phyloP scores from a whole-genome alignment of 140 eudicot species.

The Cichorium intybus region DNA sequence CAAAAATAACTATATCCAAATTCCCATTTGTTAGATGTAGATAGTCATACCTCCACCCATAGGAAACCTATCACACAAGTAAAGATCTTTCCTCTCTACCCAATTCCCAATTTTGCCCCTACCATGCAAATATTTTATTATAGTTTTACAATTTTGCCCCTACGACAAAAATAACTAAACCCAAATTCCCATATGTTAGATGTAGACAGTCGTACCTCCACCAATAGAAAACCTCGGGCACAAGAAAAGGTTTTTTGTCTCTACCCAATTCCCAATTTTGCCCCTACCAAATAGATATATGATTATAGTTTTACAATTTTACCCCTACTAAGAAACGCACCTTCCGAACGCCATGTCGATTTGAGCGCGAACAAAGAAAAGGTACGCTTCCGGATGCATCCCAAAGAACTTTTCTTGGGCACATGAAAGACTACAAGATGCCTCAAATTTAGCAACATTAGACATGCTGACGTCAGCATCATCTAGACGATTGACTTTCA shows the following conservation, averaged over 20 bases:
- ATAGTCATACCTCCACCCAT: no score
- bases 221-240: no score
- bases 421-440: conserved; percentile 28
- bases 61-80: no score
- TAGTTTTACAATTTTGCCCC: not conserved
- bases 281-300: no score
- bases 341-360: conserved; percentile 81
- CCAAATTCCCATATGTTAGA: no score
- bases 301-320: not conserved
- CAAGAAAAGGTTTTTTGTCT: no score
- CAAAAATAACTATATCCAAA: no score
- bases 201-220: no score
- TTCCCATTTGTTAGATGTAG: no score
- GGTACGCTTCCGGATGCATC: conserved; percentile 73
- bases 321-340: conserved; percentile 36
- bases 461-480: conserved; percentile 53
- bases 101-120: not conserved
- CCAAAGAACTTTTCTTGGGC: conserved; percentile 73
- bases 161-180: not conserved
- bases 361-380: conserved; percentile 65
- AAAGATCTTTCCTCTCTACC: not conserved
- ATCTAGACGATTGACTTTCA: conserved; percentile 64
- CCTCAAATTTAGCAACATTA: conserved; percentile 41
- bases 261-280: no score
- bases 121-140: not conserved